Percentiles rank a stretch among this genome's conserved stretches.
Conservation (phyloP, 2,329 filamentous ascomycete genomes). For the Hortaea sp. region DNA sequence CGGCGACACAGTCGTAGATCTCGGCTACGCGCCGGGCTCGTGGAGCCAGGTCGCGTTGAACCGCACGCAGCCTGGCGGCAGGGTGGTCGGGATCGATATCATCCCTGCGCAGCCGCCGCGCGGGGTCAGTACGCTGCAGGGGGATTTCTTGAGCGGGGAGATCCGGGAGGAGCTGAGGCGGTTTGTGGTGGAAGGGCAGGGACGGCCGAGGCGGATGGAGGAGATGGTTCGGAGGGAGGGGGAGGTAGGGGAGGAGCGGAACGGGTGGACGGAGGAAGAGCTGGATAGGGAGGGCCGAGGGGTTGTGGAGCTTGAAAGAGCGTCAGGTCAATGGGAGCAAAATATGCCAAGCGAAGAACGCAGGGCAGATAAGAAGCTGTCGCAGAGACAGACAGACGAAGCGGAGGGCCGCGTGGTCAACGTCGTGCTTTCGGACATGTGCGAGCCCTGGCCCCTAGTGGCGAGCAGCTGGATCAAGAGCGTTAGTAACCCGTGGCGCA, state of each 20-base stretch:
- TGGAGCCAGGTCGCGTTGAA: constrained; percentile 72
- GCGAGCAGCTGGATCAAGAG: constrained; percentile 72
- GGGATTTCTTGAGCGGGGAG: constrained; percentile 69
- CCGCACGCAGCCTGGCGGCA: constrained; percentile 58
- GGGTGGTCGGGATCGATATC: constrained; percentile 84
- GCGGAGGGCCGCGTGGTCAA: constrained; percentile 57
- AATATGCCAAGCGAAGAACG: constrained; percentile 21
- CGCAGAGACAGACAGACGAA: constrained; percentile 16
- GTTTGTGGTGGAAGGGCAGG: constrained; percentile 58
- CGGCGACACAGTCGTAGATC: constrained; percentile 80
- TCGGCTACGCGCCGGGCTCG: constrained; percentile 65
- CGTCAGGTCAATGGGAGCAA: constrained; percentile 36
- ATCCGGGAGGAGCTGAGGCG: constrained; percentile 69
- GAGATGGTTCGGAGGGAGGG: constrained; percentile 3
- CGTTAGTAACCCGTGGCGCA: constrained; percentile 89
- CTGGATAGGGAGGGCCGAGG: constrained; percentile 39
- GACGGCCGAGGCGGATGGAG: constrained; percentile 33
- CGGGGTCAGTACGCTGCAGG: constrained; percentile 90
- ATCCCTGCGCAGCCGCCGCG: constrained; percentile 84
- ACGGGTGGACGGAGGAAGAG: constrained; percentile 28
- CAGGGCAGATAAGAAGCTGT: constrained; percentile 8
- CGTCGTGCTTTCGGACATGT: constrained; percentile 98
- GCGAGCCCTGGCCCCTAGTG: constrained; percentile 82
- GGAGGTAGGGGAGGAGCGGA: constrained; percentile 23
- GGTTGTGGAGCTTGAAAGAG: constrained; percentile 49